Evolutionary conservation across 306 rosid genomes (phyloP), one percentile per base, ranked within the genome.

Genomic region (Sindora glabra): DNA sequence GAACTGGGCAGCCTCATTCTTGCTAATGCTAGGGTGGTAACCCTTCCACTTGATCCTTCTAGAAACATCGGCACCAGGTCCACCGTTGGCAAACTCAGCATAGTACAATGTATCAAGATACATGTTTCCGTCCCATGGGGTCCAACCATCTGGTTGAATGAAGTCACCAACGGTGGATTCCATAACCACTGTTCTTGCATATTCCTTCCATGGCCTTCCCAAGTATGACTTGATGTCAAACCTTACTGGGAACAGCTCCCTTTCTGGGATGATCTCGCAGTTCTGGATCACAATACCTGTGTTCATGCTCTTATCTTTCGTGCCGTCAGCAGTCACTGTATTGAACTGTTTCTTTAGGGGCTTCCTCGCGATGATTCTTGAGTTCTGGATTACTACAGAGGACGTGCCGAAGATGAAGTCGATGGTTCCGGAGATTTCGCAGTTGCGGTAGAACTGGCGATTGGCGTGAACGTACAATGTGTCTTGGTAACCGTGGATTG

Each of bases 181-280:
- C 76, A 90, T 77, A 13, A 90, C 46, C 14, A 85, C 70, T 0
- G 89, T 82, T 25, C 70, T 79, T 0, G 97, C 71, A 25, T 64
- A 84, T 8, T 68, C 59, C 67, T 84, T 84, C 97, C 95, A 87
- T 6, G 95, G 95, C 66, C 97, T 57, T 0, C 94, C 97, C 69
- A 90, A 50, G 75, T 58, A 90, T 0, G 85, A 41, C 12, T n/a
- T 54, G 24, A 83, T 68, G 7, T 0, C 51, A 36, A 76, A 50
- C 57, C 80, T 76, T 0, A 34, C 67, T 0, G 84, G 68, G 8
- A 32, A 24, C 0, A 84, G 69, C 6, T 23, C 48, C 10, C 13
- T 8, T 47, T 82, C 94, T 1, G 90, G 71, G 0, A 77, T 17
- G 25, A 90, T 84, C 13, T 74, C 56, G 46, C 87, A 73, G 62